A percentile compares a stretch with the other conserved stretches of the same genome.
phyloP scores from a whole-genome alignment of 2,329 filamentous ascomycete genomes.

The Curvularia hawaiiensis region DNA sequence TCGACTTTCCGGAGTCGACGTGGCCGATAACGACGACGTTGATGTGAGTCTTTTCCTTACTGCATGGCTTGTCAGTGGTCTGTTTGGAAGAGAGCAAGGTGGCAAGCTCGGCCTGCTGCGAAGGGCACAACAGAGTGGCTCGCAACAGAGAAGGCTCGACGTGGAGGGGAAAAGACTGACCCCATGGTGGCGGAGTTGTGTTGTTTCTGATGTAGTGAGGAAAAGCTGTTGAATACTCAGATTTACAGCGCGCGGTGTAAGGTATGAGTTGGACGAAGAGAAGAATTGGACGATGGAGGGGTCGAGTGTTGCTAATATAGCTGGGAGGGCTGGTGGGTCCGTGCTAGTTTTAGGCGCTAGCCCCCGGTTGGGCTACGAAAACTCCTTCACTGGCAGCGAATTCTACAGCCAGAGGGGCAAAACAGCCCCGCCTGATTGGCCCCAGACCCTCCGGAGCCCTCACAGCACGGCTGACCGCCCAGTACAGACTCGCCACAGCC shows the following conservation, averaged over 20 bases:
- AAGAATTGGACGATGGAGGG: constrained; percentile 17
- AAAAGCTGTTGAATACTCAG: constrained; percentile 37
- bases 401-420: constrained; percentile 19
- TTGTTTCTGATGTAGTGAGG: constrained; percentile 31
- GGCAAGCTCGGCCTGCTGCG: constrained; percentile 1
- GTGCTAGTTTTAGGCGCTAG: constrained; percentile 20
- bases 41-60: constrained; percentile 96
- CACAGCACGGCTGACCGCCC: constrained; percentile 24
- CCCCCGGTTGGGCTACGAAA: constrained; percentile 21
- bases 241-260: constrained; percentile 21
- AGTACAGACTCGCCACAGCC: constrained; percentile 27
- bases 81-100: constrained; percentile 5
- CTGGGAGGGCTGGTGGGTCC: constrained; percentile 13
- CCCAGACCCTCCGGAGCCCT: background rate
- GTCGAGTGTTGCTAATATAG: constrained; percentile 17
- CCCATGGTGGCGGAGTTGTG: constrained; percentile 63
- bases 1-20: constrained; percentile 99
- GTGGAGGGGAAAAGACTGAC: constrained; percentile 52
- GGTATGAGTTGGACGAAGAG: constrained; percentile 22
- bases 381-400: constrained; percentile 21
- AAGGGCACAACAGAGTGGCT: background rate
- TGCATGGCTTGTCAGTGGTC: constrained; percentile 52
- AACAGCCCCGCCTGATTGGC: constrained; percentile 20
- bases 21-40: constrained; percentile 98
- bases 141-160: constrained; percentile 13